A percentile compares a stretch with the other conserved stretches of the same genome.
Evolutionary conservation across 148 eudicot species (phyloP).

Genomic region (Rhododendron henanense): DNA sequence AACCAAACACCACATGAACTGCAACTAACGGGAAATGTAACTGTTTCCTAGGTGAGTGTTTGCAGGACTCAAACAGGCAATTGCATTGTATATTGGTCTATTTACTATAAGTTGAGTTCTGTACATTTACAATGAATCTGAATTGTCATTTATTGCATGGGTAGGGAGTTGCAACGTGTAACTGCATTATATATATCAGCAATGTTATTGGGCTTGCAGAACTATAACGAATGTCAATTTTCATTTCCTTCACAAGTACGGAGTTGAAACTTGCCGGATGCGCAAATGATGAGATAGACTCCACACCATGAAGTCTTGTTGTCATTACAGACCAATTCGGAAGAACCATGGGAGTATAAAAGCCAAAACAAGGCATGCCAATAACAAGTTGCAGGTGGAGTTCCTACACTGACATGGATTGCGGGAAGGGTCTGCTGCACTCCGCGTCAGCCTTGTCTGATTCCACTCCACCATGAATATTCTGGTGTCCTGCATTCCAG

Average conservation of each 20-base stretch:
- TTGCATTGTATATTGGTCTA: background rate
- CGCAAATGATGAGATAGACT: background rate
- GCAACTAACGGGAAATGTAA: background rate
- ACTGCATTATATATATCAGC: background rate
- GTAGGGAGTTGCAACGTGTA: background rate
- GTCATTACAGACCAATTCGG: slow-evolving; percentile 7
- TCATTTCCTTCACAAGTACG: background rate
- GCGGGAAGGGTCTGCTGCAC: background rate
- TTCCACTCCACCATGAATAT: slow-evolving; percentile 15
- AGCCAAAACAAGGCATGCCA: slow-evolving; percentile 27
- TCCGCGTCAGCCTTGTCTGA: slow-evolving; percentile 11
- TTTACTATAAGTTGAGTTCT: background rate
- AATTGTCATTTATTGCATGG: background rate
- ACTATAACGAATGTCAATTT: background rate
- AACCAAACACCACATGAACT: background rate
- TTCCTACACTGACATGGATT: slow-evolving; percentile 7
- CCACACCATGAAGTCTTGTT: background rate
- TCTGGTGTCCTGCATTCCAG: slow-evolving; percentile 26
- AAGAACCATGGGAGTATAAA: slow-evolving; percentile 40
- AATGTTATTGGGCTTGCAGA: background rate
- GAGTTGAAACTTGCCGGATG: background rate
- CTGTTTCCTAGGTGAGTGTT: background rate
- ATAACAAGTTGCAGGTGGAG: slow-evolving; percentile 27
- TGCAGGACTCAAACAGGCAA: slow-evolving; percentile 4
- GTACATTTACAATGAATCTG: background rate